These are phyloP conservation scores for Mucor lusitanicus DNA, from an alignment of 371 early-diverging fungal species.

Conservation along the genomic window DNA sequence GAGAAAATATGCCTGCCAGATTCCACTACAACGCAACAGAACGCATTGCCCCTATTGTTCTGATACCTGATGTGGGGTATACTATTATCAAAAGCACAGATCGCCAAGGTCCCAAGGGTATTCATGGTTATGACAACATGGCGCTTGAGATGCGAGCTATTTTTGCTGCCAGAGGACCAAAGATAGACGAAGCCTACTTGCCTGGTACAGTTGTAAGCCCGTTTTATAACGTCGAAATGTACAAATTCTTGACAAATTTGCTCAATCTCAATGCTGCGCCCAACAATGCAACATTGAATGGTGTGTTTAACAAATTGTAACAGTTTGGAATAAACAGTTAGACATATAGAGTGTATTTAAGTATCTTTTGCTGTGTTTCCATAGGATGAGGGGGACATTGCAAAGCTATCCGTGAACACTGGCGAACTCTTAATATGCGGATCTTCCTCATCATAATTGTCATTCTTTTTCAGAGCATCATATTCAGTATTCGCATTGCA, in stretches of 20 bases:
- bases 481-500: neutral
- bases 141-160: conserved; percentile 81
- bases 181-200: conserved; percentile 38
- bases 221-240: conserved; percentile 44
- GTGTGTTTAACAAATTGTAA: conserved; percentile 4
- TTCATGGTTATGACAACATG: conserved; percentile 87
- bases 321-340: neutral
- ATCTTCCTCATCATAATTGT: neutral
- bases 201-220: conserved; percentile 21
- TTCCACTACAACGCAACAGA: conserved; percentile 62
- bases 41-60: conserved; percentile 74
- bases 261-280: conserved; percentile 33
- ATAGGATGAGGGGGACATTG: neutral
- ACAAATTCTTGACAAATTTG: conserved; percentile 31
- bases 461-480: neutral
- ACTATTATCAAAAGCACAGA: conserved; percentile 26
- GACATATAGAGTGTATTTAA: neutral
- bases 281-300: conserved; percentile 34
- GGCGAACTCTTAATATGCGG: neutral
- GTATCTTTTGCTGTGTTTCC: neutral
- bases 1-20: conserved; percentile 62
- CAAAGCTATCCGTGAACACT: neutral
- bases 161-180: conserved; percentile 81
- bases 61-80: conserved; percentile 69
- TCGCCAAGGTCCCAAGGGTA: conserved; percentile 44